Percentiles rank a stretch among this genome's conserved stretches.
phyloP scores from a whole-genome alignment of 352 stramenopile species.

The Peronospora destructor region DNA sequence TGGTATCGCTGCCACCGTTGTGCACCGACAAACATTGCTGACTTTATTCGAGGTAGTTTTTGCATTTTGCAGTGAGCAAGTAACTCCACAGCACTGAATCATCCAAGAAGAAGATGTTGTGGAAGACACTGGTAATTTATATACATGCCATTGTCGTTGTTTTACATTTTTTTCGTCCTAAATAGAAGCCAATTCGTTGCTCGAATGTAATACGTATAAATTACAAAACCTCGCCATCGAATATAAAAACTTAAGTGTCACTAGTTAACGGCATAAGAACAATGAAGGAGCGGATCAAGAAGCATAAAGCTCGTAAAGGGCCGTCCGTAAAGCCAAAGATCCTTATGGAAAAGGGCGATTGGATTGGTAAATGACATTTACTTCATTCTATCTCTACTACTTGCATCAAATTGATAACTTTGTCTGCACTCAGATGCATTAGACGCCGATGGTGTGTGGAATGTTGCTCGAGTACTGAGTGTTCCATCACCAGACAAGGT shows the following conservation, averaged over 20 bases:
- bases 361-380: slow-evolving; percentile 15
- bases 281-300: background rate
- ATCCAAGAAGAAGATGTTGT: background rate
- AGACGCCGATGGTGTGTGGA: slow-evolving; percentile 59
- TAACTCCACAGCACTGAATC: background rate
- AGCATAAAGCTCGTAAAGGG: background rate
- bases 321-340: slow-evolving; percentile 1
- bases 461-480: slow-evolving; percentile 47
- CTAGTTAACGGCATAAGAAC: background rate
- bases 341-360: slow-evolving; percentile 23
- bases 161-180: too few species aligned
- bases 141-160: too few species aligned
- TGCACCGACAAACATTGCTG: slow-evolving; percentile 40
- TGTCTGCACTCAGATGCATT: slow-evolving; percentile 40
- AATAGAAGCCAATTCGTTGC: too few species aligned
- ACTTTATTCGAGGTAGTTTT: slow-evolving; percentile 42
- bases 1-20: slow-evolving; percentile 67
- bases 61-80: slow-evolving; percentile 43
- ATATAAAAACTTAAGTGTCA: background rate
- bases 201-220: too few species aligned
- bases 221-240: background rate
- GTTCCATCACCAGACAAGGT: slow-evolving; percentile 23
- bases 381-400: background rate
- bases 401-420: background rate
- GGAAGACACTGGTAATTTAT: background rate